Evolutionary conservation across 176 grass and related monocot genomes (phyloP), one percentile per base, ranked within the genome.

Genomic region (Themeda triandra): DNA sequence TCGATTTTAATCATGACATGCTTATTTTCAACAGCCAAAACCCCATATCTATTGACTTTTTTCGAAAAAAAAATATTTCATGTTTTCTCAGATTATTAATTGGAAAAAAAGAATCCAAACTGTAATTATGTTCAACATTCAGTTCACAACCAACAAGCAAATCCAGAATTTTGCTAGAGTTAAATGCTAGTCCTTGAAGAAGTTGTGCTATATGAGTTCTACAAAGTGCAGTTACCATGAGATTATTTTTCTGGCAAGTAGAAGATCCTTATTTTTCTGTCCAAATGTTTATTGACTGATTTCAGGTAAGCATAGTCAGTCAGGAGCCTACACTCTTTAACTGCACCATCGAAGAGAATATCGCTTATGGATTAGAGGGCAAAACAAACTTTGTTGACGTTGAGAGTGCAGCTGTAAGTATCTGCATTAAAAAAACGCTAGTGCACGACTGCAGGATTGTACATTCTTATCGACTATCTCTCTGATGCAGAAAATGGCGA

Each of bases 271-370:
- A 45, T 36, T 37, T 63, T 86, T 45, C 28, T 70, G 82, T 77
- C 17, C 62, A 21, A 56, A 72, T 66, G 56, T 74, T 73, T 29
- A 37, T 53, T 32, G 23, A 85, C 64, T 87, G 32, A 69, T 88
- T 84, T 84, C 91, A 99, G 96, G 89, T 99, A 8, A 99, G 96
- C 91, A 99, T 99, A 88, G 96, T 99, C 74, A 99, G 96, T 36
- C 96, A 99, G 86, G 96, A 99, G 64, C 96, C 96, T 53, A 79
- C 90, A 18, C 89, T 99, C 63, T 99, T 99, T 83, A 99, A 99
- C 67, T 99, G 96, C 71, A 89, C 93, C 23, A 91, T 99, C 19
- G 96, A 94, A 92, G 96, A 99, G 83, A 99, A 99, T 71, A 96
- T 99, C 84, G 91, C 93, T 33, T 99, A 99, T 76, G 96, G 91